Base-by-base conservation (phyloP, 2,329 filamentous ascomycete genomes). In the Claviceps purpurea region DNA sequence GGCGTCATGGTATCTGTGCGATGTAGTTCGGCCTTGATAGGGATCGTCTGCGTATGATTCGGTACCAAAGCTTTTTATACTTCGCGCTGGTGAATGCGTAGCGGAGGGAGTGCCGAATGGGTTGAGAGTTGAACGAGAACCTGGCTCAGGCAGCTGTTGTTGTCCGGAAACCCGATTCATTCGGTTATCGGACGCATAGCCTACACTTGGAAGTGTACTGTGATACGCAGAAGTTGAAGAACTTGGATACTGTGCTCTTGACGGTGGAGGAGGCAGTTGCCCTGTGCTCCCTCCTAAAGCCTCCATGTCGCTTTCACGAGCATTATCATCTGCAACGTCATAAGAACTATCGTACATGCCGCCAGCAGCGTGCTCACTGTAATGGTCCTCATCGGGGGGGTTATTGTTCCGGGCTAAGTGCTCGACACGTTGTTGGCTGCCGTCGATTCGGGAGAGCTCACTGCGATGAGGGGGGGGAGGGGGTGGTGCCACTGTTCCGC, bases 311-410 rank as follows among this genome's bases (percentile, higher is more conserved):
- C 81, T 84, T 58, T 84, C 77, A 55, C 81, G 72, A 55, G 79
- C 73, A 66, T 82, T 79, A 50, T 73, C 74, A 59, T 84, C 81
- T 49, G 84, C 82, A 48, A 85, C 78, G 52, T 72, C 78, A 60
- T 82, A 73, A 41, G 84, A 83, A 54, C 87, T 79, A 51, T 82
- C 82, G 34, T 82, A 74, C 65, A 88, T 81, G 52, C 82, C 84
- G 58, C 82, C 84, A 22, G 75, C 73, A 16, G 84, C 79, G 41
- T 71, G 65, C 49, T 79, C 72, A 55, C 82, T 75, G 57, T 84
- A 79, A 63, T 87, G 87, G 67, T 88, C 82, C 55, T 79, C 75
- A 38, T 79, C 82, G 2, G 81, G 79, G 1, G 81, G 84, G 52
- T 73, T 68, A 60, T 68, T 73, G 57, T 62, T 58, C 7, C 55